These are phyloP conservation scores for Cutaneotrichosporon cyanovorans DNA, from an alignment of 1,284 basidiomycete species.

Conservation along the genomic window DNA sequence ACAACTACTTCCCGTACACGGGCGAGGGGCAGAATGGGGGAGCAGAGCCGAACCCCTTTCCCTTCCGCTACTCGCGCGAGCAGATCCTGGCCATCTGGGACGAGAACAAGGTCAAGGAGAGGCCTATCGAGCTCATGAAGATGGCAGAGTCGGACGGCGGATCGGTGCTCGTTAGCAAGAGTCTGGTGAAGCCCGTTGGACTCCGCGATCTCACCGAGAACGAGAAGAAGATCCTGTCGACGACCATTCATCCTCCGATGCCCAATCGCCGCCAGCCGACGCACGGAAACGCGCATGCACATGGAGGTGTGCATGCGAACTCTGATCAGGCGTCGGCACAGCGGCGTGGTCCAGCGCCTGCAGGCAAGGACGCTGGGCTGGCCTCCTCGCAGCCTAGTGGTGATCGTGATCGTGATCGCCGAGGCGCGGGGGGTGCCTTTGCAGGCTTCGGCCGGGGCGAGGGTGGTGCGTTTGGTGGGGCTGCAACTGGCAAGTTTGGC, in stretches of 20 bases:
- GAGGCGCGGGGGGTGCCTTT: slow-evolving; percentile 18
- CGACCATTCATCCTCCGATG: slow-evolving; percentile 32
- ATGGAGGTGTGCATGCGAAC: not conserved
- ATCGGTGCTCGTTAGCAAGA: slow-evolving; percentile 73
- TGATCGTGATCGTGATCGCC: slow-evolving; percentile 4
- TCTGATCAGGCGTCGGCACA: too few relatives aligned
- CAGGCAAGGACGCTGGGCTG: not conserved
- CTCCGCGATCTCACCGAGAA: slow-evolving; percentile 67
- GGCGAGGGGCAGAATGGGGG: slow-evolving; percentile 35
- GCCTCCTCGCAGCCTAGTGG: slow-evolving; percentile 17
- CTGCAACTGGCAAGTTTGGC: not conserved
- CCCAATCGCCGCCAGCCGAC: slow-evolving; percentile 22
- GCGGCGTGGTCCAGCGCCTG: not conserved
- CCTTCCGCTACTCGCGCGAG: slow-evolving; percentile 79
- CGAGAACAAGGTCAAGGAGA: slow-evolving; percentile 62
- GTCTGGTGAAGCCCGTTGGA: slow-evolving; percentile 62
- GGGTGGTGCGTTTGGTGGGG: slow-evolving; percentile 35
- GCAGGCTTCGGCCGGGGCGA: slow-evolving; percentile 38
- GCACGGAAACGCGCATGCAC: slow-evolving; percentile 3
- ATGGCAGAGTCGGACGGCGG: slow-evolving; percentile 63
- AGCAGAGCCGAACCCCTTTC: slow-evolving; percentile 44
- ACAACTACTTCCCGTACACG: slow-evolving; percentile 52
- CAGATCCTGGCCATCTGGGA: slow-evolving; percentile 76
- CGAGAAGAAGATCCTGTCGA: slow-evolving; percentile 59
- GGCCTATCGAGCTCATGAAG: slow-evolving; percentile 64